These are phyloP conservation scores for Licmophora abbreviata DNA, from an alignment of 108 stramenopile genomes.

Conservation along the genomic window DNA sequence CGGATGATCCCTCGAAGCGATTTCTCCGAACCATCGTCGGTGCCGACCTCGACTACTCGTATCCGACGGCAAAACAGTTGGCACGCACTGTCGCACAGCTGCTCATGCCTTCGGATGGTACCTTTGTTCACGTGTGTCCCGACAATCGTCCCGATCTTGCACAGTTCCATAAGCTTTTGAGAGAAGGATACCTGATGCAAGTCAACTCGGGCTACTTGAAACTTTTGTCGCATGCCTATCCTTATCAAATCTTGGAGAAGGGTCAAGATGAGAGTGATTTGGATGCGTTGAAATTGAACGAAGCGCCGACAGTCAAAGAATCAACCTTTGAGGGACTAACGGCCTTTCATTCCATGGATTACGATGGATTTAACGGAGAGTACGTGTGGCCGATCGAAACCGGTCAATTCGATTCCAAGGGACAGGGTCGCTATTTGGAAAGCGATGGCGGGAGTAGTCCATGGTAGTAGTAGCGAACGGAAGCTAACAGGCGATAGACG, in stretches of 20 bases:
- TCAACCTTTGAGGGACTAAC: conserved; percentile 16
- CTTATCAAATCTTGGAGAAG: conserved; percentile 15
- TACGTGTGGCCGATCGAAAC: conserved; percentile 35
- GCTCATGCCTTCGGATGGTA: conserved; percentile 9
- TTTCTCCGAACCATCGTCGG: conserved; percentile 33
- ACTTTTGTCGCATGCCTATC: conserved; percentile 13
- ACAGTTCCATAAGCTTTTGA: conserved; percentile 26
- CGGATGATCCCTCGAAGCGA: no score
- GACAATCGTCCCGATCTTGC: conserved; percentile 1
- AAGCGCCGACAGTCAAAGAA: conserved; percentile 20
- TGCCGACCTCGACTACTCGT: conserved; percentile 31
- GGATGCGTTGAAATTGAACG: conserved; percentile 21
- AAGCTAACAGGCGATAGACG: no score
- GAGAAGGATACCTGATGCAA: conserved; percentile 28
- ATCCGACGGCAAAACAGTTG: conserved; percentile 27
- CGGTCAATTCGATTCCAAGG: conserved; percentile 26
- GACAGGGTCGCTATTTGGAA: no score
- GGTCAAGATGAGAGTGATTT: conserved; percentile 14
- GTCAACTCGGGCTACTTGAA: conserved; percentile 20
- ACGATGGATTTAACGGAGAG: conserved; percentile 31
- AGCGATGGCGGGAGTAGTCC: no score
- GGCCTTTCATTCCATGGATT: conserved; percentile 33
- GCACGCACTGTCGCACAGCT: conserved; percentile 24
- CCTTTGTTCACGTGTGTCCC: neutral
- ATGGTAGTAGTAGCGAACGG: no score